Conservation (phyloP, 352 stramenopile genomes). For the Pelagophyceae sp. region DNA sequence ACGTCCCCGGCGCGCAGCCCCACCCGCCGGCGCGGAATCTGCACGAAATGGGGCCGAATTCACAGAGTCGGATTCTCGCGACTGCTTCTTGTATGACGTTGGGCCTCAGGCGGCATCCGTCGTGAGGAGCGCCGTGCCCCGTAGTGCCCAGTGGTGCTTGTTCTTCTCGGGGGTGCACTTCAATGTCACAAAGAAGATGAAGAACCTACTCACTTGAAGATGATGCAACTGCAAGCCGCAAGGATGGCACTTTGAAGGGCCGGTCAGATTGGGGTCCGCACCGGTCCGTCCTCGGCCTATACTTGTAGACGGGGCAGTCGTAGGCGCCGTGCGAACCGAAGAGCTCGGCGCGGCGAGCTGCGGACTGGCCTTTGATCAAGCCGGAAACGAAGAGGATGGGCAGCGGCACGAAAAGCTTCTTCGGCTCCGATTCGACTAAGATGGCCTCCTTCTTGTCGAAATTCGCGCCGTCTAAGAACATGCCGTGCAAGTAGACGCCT, state of each 20-base stretch:
- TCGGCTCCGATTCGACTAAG: slow-evolving; percentile 88
- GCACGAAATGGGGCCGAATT: too few relatives aligned
- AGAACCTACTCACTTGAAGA: too few relatives aligned
- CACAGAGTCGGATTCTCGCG: too few relatives aligned
- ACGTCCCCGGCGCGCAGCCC: too few relatives aligned
- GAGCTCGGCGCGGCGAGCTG: slow-evolving; percentile 78
- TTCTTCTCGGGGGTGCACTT: slow-evolving; percentile 52
- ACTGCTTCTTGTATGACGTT: too few relatives aligned
- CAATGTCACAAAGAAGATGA: slow-evolving; percentile 90
- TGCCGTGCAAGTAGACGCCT: slow-evolving; percentile 92
- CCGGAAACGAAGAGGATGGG: slow-evolving; percentile 90
- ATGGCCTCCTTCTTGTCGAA: slow-evolving; percentile 84
- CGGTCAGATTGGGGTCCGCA: too few relatives aligned
- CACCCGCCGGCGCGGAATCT: too few relatives aligned
- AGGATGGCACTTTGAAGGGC: too few relatives aligned
- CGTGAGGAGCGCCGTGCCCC: slow-evolving; percentile 74
- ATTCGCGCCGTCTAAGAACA: slow-evolving; percentile 91
- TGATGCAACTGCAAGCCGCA: too few relatives aligned
- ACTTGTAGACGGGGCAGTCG: slow-evolving; percentile 94
- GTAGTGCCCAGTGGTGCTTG: slow-evolving; percentile 83
- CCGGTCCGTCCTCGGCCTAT: slow-evolving; percentile 81
- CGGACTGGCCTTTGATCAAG: slow-evolving; percentile 81
- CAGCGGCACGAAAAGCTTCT: slow-evolving; percentile 88
- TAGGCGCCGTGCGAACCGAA: slow-evolving; percentile 81
- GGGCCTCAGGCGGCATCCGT: background rate